These are phyloP conservation scores for Aspergillus sp. DNA, from an alignment of 2,329 filamentous ascomycete genomes.

Conservation along the genomic window DNA sequence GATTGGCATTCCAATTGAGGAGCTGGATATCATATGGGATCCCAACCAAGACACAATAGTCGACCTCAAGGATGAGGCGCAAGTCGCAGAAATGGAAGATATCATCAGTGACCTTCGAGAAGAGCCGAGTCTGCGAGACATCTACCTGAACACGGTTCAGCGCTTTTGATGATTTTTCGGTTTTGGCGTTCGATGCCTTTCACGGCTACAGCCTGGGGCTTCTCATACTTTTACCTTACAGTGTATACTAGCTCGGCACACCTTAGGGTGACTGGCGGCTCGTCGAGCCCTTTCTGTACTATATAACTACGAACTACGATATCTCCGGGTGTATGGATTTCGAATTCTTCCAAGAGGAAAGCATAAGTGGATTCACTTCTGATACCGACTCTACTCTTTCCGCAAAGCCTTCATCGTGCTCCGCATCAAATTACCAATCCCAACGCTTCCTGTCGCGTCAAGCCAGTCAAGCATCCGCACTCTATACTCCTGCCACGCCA, in stretches of 20 bases:
- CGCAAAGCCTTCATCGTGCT: slow-evolving; percentile 78
- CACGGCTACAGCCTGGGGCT: not conserved
- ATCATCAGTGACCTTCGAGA: slow-evolving; percentile 62
- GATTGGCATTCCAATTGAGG: slow-evolving; percentile 68
- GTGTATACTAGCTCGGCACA: not conserved
- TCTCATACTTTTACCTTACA: not conserved
- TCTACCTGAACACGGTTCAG: slow-evolving; percentile 68
- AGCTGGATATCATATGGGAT: slow-evolving; percentile 81
- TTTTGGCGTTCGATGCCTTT: not conserved
- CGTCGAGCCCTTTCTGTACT: not conserved
- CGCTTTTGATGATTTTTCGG: slow-evolving; percentile 23
- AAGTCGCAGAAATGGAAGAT: slow-evolving; percentile 59
- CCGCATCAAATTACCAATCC: slow-evolving; percentile 72
- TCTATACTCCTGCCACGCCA: slow-evolving; percentile 75
- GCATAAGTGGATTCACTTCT: not conserved
- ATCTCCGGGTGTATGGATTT: not conserved
- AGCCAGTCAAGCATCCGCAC: slow-evolving; percentile 70
- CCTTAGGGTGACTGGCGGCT: not conserved
- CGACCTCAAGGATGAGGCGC: slow-evolving; percentile 59
- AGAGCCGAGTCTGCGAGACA: slow-evolving; percentile 70
- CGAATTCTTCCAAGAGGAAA: not conserved
- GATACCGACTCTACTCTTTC: slow-evolving; percentile 37
- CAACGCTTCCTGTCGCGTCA: slow-evolving; percentile 63
- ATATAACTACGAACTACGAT: not conserved
- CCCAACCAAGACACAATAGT: slow-evolving; percentile 78